Conservation (phyloP, 192 early-diverging fungal species). For the Entomortierella chlamydospora region DNA sequence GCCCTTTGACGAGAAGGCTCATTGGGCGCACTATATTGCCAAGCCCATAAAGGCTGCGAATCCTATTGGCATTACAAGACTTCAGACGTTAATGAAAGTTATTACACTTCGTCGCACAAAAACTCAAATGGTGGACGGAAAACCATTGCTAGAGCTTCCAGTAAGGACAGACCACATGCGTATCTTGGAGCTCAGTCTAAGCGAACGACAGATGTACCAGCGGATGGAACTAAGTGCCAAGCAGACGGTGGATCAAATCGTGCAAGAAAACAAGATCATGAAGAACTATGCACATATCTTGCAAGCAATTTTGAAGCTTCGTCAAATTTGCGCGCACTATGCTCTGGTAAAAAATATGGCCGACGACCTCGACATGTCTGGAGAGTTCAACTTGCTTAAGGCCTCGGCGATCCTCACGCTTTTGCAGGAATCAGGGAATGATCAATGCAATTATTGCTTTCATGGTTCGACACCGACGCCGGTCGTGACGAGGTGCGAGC, state of each 20-base stretch:
- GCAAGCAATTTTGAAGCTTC: constrained; percentile 60
- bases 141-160: constrained; percentile 83
- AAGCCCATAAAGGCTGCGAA: constrained; percentile 55
- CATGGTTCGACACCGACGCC: constrained; percentile 25
- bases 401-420: constrained; percentile 35
- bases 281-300: constrained; percentile 79
- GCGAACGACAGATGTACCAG: constrained; percentile 77
- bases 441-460: constrained; percentile 53
- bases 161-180: constrained; percentile 67
- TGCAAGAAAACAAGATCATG: constrained; percentile 70
- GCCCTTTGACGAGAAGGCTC: constrained; percentile 54
- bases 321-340: constrained; percentile 55
- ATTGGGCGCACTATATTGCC: constrained; percentile 54
- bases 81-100: constrained; percentile 81
- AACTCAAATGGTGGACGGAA: constrained; percentile 74
- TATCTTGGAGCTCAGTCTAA: constrained; percentile 68
- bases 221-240: constrained; percentile 73
- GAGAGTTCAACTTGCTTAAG: constrained; percentile 42
- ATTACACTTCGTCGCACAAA: constrained; percentile 92
- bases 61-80: constrained; percentile 42
- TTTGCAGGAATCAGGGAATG: constrained; percentile 49
- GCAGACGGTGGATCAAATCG: constrained; percentile 66
- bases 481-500: constrained; percentile 52
- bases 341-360: constrained; percentile 45
- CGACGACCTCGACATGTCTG: constrained; percentile 47